Base-by-base conservation (phyloP, 2,329 filamentous ascomycete genomes). In the Talaromyces sp. region DNA sequence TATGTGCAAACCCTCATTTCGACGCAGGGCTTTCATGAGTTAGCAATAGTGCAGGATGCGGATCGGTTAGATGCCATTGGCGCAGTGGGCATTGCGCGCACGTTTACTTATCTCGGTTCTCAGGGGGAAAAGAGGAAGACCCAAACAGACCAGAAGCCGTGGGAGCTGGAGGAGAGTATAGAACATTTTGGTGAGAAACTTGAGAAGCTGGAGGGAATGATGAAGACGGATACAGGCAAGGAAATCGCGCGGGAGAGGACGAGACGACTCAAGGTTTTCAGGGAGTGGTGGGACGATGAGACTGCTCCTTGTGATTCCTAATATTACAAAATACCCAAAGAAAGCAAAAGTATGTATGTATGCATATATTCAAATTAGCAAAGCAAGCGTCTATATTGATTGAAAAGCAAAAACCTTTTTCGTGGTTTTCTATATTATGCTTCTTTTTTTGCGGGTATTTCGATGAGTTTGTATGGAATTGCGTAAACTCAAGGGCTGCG, bases 61-160 rank as follows among this genome's bases (percentile, higher is more conserved):
- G 93, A 97, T 78, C 83, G 93, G 6, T 80, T 98, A n/a, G 93
- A 98, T 77, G 90, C 92, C 3, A 87, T 97, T 57, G 93, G 93
- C 0, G 91, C 90, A 0, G 85, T 97, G 33, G 93, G 93, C 0
- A 88, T 96, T 62, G 93, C 86, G 1, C 81, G 93, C 48, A 86
- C 85, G 44, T 93, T 95, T 73, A 87, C 88, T 0, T 97, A 87
- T 73, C 86, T 89, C 0, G 92, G 88, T 0, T 88, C 87, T 8
- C 69, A 72, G 63, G 69, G 71, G 14, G 28, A 16, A 0, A 68
- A 68, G 52, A 69, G 72, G 31, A 71, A 58, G n/a, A 33, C 21
- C 9, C 21, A 31, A 5, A 62, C 62, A 2, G 68, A 68, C 9
- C 67, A 12, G 14, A 35, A 35, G 18, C 18, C 66, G 6, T 76